These are phyloP conservation scores for Apophysomyces variabilis DNA, from an alignment of 371 early-diverging fungal genomes.

Conservation along the genomic window DNA sequence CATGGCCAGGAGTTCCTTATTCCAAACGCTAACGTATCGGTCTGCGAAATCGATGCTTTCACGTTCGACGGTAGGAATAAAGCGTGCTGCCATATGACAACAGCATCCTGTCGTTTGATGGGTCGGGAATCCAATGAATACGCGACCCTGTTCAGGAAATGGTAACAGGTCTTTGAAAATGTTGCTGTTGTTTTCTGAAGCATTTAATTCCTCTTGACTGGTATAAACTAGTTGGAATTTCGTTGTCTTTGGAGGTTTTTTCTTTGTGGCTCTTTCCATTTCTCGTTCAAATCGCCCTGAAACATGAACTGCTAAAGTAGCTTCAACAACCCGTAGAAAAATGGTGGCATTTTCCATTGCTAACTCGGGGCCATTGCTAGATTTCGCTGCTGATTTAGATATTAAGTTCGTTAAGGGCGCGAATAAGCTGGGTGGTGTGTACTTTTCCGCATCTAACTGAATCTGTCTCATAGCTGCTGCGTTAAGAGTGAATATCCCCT, in stretches of 20 bases:
- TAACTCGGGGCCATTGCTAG: constrained; percentile 22
- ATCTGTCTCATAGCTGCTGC: constrained; percentile 64
- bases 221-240: constrained; percentile 75
- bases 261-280: constrained; percentile 93
- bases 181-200: constrained; percentile 55
- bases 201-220: constrained; percentile 78
- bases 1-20: constrained; percentile 78
- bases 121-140: constrained; percentile 92
- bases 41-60: constrained; percentile 94
- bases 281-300: constrained; percentile 63
- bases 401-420: constrained; percentile 31
- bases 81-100: constrained; percentile 81
- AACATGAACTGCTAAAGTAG: constrained; percentile 61
- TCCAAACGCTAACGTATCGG: constrained; percentile 80
- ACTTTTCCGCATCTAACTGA: constrained; percentile 75
- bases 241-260: constrained; percentile 81
- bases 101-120: constrained; percentile 92
- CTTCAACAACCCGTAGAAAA: constrained; percentile 78
- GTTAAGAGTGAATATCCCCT: constrained; percentile 71
- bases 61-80: constrained; percentile 92
- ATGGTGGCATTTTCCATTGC: constrained; percentile 59
- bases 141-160: constrained; percentile 79
- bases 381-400: constrained; percentile 16
- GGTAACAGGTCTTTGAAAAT: constrained; percentile 78
- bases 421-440: constrained; percentile 38